Evolutionary conservation across 169 alveolate species (phyloP).

Genomic region (Besnoitia besnoiti): DNA sequence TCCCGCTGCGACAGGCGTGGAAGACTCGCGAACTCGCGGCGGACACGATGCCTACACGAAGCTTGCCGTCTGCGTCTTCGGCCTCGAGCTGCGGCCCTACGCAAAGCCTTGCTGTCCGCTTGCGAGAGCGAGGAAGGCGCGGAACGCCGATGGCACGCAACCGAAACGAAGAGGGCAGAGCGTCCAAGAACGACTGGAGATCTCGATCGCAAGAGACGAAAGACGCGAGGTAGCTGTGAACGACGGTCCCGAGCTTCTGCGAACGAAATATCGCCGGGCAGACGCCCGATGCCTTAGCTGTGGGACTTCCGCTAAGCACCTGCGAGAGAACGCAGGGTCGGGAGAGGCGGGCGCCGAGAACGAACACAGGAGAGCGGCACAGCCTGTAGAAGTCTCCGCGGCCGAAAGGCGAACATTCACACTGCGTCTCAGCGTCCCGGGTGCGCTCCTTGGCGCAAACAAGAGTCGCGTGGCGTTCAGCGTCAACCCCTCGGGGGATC

Average conservation of each 20-base stretch:
- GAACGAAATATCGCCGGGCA: background rate
- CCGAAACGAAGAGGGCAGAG: background rate
- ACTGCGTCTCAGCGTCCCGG: background rate
- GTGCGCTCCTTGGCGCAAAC: background rate
- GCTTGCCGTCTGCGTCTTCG: background rate
- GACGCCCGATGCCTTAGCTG: background rate
- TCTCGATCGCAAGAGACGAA: background rate
- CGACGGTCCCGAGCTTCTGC: background rate
- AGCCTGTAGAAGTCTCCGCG: background rate
- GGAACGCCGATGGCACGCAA: background rate
- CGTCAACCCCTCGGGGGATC: conserved; percentile 58
- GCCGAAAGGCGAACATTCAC: background rate
- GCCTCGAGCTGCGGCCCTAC: background rate
- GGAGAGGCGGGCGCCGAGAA: background rate
- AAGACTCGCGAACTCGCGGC: no score
- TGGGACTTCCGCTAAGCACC: background rate
- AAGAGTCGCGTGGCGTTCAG: conserved; percentile 44
- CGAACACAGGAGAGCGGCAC: background rate
- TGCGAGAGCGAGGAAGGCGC: no score
- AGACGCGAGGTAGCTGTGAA: background rate
- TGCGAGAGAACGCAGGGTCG: background rate
- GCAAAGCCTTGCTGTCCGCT: background rate
- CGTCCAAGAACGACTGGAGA: background rate
- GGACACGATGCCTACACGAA: no score
- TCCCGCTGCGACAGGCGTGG: no score